Base-by-base conservation (phyloP, 768 basidiomycete genomes). In the Lenzites betulinus region DNA sequence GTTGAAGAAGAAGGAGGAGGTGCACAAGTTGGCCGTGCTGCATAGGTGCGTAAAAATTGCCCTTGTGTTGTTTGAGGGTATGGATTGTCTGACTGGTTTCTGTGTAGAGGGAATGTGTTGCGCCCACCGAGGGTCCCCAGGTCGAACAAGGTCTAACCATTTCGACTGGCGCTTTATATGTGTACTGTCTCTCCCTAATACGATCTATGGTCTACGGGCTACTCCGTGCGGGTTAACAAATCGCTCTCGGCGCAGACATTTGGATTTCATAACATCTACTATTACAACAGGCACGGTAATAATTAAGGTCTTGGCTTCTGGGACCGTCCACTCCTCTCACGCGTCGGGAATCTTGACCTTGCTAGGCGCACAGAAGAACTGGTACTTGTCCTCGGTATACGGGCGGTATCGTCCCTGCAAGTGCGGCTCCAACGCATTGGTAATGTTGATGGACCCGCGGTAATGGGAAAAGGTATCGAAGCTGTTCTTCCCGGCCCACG, bases 11-110 rank as follows among this genome's bases (percentile, higher is more conserved):
- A 89, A 92, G 73, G 75, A 78, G 63, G 80, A 83, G 48, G 67
- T 81, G 42, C 93, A 94, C 69, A 82, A 77, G 65, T 67, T 82
- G 55, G 93, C 89, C 1, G 88, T 89, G 81, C 80, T 88, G 28
- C 91, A 91, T 71, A 85, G 90, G 91, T 90, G 55, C 60, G 88
- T 77, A 26, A 33, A 33, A 33, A 33, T n/a, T n/a, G n/a, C n/a
- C n/a, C 64, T n/a, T 28, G 2, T 28, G 12, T 25, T 28, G 2
- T 25, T 1, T 9, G 4, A 15, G 15, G 3, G 7, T 11, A 3
- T 8, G 20, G 1, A 2, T 23, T 6, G 15, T 23, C 22, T 54
- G 22, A 33, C 44, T 16, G 15, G 48, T 4, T 15, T 51, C 12
- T 25, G 15, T 41, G 25, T 42, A 63, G 62, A 63, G 62, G 57